A percentile compares a stretch with the other conserved stretches of the same genome.
Evolutionary conservation across 495 filamentous ascomycete species (phyloP).

Genomic region (Xylaria longipes): DNA sequence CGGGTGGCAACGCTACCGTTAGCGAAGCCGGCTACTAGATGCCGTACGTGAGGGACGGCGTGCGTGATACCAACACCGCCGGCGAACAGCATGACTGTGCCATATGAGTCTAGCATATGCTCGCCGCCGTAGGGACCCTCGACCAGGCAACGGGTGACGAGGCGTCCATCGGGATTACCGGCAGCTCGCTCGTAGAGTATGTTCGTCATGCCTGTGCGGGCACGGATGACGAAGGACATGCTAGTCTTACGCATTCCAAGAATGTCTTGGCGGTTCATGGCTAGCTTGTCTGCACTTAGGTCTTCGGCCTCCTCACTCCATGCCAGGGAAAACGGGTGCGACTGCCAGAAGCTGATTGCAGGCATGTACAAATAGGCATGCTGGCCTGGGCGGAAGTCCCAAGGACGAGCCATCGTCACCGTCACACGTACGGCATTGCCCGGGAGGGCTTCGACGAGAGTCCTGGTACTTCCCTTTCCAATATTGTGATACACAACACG

Average conservation of each 20-base stretch:
- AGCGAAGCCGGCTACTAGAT: conserved; percentile 72
- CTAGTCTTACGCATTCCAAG: conserved; percentile 64
- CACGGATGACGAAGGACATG: conserved; percentile 79
- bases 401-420: conserved; percentile 77
- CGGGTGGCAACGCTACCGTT: conserved; percentile 77
- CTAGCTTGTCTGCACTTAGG: conserved; percentile 57
- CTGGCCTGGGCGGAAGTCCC: conserved; percentile 74
- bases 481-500: conserved; percentile 71
- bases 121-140: conserved; percentile 85
- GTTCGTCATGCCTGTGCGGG: conserved; percentile 83
- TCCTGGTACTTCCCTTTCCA: conserved; percentile 63
- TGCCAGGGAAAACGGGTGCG: conserved; percentile 70
- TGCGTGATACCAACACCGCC: conserved; percentile 91
- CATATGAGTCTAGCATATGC: conserved; percentile 74
- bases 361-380: conserved; percentile 88
- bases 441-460: conserved; percentile 67
- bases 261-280: conserved; percentile 63
- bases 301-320: conserved; percentile 65
- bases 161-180: conserved; percentile 61
- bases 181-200: conserved; percentile 73
- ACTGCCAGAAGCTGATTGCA: conserved; percentile 70
- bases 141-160: conserved; percentile 68
- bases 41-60: conserved; percentile 77
- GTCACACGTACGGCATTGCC: conserved; percentile 72
- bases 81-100: conserved; percentile 84